Conservation (phyloP, 1,284 basidiomycete species). For the Pseudomicrostroma phylloplanum region DNA sequence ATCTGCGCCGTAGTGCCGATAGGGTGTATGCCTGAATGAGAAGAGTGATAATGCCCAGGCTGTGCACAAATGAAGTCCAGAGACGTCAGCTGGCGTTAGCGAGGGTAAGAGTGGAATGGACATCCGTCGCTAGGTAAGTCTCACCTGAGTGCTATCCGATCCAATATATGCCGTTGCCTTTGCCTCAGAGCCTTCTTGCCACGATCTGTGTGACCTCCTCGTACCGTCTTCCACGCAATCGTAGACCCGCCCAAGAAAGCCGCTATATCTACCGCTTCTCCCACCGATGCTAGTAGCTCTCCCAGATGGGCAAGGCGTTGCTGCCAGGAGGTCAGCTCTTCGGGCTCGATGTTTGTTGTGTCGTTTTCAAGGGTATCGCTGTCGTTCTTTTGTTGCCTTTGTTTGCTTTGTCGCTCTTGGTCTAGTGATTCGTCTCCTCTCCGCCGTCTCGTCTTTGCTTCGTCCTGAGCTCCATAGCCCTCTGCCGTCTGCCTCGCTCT, state of each 20-base stretch:
- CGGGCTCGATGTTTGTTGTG: too few species aligned
- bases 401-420: background rate
- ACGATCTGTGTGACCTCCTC: background rate
- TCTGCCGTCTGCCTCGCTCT: background rate
- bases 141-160: conserved; percentile 11
- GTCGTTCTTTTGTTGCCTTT: too few species aligned
- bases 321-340: background rate
- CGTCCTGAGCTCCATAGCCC: background rate
- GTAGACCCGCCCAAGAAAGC: conserved; percentile 14
- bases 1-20: background rate
- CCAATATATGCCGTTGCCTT: conserved; percentile 8
- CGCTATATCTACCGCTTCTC: conserved; percentile 9
- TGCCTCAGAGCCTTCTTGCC: background rate
- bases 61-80: background rate
- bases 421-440: background rate
- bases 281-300: background rate
- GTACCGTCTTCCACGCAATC: conserved; percentile 9
- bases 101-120: too few species aligned
- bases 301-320: background rate
- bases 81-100: too few species aligned
- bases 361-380: background rate
- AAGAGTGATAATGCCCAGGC: background rate
- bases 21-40: background rate
- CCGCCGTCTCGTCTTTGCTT: background rate
- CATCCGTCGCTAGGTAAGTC: background rate